phyloP scores from a whole-genome alignment of 2,329 filamentous ascomycete genomes.

The Chaetomiaceae sp. region DNA sequence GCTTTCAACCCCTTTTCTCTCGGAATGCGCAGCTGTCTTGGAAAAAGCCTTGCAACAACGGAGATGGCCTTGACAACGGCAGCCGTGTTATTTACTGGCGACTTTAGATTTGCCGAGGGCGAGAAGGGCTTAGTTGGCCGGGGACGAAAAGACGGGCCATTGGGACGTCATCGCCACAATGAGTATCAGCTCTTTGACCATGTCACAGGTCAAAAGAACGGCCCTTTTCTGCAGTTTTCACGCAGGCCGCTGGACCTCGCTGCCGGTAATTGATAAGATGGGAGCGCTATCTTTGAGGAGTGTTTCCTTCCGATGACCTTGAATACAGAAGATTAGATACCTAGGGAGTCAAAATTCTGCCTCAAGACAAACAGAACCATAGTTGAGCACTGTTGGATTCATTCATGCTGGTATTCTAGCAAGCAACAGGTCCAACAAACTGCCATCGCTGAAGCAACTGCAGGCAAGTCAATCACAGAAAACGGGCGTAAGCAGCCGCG shows the following conservation, averaged over 20 bases:
- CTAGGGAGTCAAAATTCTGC: background rate
- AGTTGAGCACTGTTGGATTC: background rate
- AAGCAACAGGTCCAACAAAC: background rate
- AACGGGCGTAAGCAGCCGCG: background rate
- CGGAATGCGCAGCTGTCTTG: constrained; percentile 7
- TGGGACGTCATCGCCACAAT: background rate
- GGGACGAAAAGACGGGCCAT: background rate
- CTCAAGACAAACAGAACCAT: background rate
- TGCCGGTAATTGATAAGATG: background rate
- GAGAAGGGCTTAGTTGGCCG: background rate
- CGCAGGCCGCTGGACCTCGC: background rate
- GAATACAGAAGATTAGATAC: background rate
- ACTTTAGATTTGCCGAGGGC: constrained; percentile 1
- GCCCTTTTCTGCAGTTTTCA: background rate
- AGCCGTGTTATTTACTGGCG: background rate
- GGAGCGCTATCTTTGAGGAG: background rate
- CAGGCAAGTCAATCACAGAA: background rate
- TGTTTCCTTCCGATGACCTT: background rate
- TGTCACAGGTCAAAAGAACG: constrained; percentile 1
- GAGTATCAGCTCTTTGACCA: constrained; percentile 1
- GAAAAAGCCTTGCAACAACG: constrained; percentile 8
- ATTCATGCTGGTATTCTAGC: background rate
- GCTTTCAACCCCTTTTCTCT: constrained; percentile 5
- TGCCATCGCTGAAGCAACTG: background rate
- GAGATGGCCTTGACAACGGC: background rate